Base-by-base conservation (phyloP, 352 stramenopile genomes). In the Globisporangium canariense region DNA sequence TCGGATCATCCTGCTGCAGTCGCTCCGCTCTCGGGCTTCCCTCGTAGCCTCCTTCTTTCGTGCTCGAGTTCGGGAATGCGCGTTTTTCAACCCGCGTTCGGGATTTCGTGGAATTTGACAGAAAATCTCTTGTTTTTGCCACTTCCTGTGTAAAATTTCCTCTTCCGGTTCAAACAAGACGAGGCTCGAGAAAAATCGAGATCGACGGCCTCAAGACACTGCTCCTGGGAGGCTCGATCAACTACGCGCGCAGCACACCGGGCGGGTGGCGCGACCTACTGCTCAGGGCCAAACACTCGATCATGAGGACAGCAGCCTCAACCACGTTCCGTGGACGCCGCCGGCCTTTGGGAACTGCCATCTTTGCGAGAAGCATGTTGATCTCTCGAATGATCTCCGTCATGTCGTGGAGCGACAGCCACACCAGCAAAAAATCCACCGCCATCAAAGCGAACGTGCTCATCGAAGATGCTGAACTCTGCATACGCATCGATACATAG, bases 1-100 rank as follows among this genome's bases (percentile, higher is more conserved):
- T 57, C 83, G 83, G 70, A 92, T 90, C 83, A 92, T 92, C 30
- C 3, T 47, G 38, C 20, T 51, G 14, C 8, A 16, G 3, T n/a
- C 5, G 0, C 14, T 53, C 11, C n/a, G 14, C 16, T 28, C 25
- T 28, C 25, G 25, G 25, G 25, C 25, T 28, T 28, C 25, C 25
- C 25, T 28, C 25, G 25, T 28, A 28, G 25, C 47, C 16, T 32
- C 22, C 28, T 20, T 53, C 41, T 3, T 47, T 47, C 9, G 32
- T 34, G 47, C 20, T 53, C 47, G 18, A 53, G 8, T 30, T 25
- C 22, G 30, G 22, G 32, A 53, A n/a, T 34, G 45, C 32, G 45
- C 18, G 7, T 28, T 53, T 34, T 34, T 53, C 47, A 53, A 53
- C 47, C 47, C 20, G 25, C 25, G 25, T 28, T 28, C 25, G 25